These are phyloP conservation scores for Scheffersomyces illinoinensis DNA, from an alignment of 1,139 yeast genomes.

Conservation along the genomic window DNA sequence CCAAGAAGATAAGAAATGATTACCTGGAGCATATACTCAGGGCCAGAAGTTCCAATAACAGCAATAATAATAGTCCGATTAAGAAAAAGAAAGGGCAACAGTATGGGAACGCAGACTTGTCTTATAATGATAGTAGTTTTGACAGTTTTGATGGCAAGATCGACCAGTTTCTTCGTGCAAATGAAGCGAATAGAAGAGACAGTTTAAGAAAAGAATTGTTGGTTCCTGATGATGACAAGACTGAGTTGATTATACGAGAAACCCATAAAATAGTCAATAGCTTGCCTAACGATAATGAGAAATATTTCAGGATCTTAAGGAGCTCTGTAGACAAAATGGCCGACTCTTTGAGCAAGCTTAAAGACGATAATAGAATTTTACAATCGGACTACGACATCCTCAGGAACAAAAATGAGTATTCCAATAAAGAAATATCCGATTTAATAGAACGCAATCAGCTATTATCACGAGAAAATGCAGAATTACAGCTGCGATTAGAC, in stretches of 20 bases:
- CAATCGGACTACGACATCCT: constrained; percentile 18
- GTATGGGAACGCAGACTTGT: constrained; percentile 2
- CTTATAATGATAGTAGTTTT: constrained; percentile 3
- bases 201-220: neutral
- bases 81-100: constrained; percentile 5
- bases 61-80: constrained; percentile 13
- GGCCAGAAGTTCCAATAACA: constrained; percentile 13
- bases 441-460: neutral
- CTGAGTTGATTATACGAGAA: constrained; percentile 28
- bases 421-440: constrained; percentile 1
- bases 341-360: constrained; percentile 19
- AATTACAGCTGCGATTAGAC: constrained; percentile 13
- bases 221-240: constrained; percentile 16
- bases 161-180: constrained; percentile 1
- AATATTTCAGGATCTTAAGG: constrained; percentile 20
- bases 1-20: constrained; percentile 18
- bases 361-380: constrained; percentile 13
- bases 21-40: constrained; percentile 19
- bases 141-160: constrained; percentile 2
- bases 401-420: neutral
- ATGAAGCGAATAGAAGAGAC: neutral
- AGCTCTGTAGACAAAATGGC: constrained; percentile 26
- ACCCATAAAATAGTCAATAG: constrained; percentile 30
- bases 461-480: constrained; percentile 5
- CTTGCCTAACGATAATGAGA: constrained; percentile 32